Conservation (phyloP, 805 yeast genomes). For the Yamadazyma olivae region DNA sequence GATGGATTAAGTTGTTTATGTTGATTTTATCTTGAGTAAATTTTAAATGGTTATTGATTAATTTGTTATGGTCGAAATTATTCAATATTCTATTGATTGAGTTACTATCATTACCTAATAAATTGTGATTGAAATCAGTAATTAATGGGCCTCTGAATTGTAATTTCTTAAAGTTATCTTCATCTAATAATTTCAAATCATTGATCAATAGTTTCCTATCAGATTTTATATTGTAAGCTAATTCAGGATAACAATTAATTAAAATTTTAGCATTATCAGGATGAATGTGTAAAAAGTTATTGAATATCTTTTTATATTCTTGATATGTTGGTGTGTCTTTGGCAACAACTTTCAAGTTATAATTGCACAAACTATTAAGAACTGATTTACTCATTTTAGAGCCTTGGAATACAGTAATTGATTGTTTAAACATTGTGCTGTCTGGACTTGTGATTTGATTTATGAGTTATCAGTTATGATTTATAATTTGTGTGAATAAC, state of each 20-base stretch:
- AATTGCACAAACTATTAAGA: constrained; percentile 6
- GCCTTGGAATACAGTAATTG: constrained; percentile 13
- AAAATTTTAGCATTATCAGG: constrained; percentile 31
- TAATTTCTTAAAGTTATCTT: constrained; percentile 12
- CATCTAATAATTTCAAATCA: constrained; percentile 12
- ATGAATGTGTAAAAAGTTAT: constrained; percentile 29
- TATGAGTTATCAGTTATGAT: no score
- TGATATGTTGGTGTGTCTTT: constrained; percentile 18
- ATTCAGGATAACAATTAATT: constrained; percentile 11
- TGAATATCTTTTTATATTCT: constrained; percentile 25
- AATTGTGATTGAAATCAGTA: constrained; percentile 36
- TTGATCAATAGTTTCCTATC: constrained; percentile 9
- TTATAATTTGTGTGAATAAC: no score
- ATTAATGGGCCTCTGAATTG: constrained; percentile 21
- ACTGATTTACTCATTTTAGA: constrained; percentile 9
- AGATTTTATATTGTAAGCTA: constrained; percentile 1
- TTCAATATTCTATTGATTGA: constrained; percentile 38
- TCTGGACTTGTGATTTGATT: no score
- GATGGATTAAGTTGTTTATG: constrained; percentile 27
- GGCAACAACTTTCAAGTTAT: constrained; percentile 8
- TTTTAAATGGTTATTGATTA: constrained; percentile 2
- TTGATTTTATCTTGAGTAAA: constrained; percentile 1
- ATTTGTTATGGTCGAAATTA: constrained; percentile 28
- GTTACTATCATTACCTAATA: constrained; percentile 38
- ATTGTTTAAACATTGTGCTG: constrained; percentile 12